phyloP scores from a whole-genome alignment of 306 rosid species.

The Acmispon strigosus region DNA sequence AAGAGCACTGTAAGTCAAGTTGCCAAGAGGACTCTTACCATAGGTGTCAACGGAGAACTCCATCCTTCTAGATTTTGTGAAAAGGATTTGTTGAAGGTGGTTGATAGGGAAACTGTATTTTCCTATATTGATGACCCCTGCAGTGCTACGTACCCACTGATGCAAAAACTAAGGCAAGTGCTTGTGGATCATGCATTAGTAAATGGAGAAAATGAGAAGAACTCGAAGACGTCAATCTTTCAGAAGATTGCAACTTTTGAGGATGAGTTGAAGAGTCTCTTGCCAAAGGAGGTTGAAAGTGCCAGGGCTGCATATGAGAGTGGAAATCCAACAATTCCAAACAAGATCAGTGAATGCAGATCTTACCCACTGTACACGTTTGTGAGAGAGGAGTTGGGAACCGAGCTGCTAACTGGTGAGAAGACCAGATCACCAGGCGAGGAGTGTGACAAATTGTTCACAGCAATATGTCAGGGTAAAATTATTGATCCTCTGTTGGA shows the following conservation, averaged over 20 bases:
- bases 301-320: conserved; percentile 53
- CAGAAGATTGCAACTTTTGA: conserved; percentile 73
- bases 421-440: conserved; percentile 67
- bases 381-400: conserved; percentile 62
- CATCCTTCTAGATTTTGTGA: conserved; percentile 80
- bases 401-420: conserved; percentile 58
- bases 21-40: conserved; percentile 56
- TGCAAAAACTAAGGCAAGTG: conserved; percentile 68
- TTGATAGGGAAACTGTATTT: conserved; percentile 62
- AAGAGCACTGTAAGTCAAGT: conserved; percentile 64
- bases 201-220: conserved; percentile 59
- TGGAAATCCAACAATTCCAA: conserved; percentile 43
- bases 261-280: conserved; percentile 46
- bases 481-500: conserved; percentile 72
- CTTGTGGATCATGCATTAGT: conserved; percentile 67
- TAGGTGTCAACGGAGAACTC: conserved; percentile 55
- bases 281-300: conserved; percentile 78
- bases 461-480: conserved; percentile 63
- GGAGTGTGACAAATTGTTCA: conserved; percentile 64
- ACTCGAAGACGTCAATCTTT: conserved; percentile 60
- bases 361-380: conserved; percentile 79
- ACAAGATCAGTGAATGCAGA: conserved; percentile 65
- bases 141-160: conserved; percentile 66
- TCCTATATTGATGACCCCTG: conserved; percentile 73
- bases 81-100: conserved; percentile 69